Conservation (phyloP, 2,329 filamentous ascomycete genomes). For the Botrytis tulipae region DNA sequence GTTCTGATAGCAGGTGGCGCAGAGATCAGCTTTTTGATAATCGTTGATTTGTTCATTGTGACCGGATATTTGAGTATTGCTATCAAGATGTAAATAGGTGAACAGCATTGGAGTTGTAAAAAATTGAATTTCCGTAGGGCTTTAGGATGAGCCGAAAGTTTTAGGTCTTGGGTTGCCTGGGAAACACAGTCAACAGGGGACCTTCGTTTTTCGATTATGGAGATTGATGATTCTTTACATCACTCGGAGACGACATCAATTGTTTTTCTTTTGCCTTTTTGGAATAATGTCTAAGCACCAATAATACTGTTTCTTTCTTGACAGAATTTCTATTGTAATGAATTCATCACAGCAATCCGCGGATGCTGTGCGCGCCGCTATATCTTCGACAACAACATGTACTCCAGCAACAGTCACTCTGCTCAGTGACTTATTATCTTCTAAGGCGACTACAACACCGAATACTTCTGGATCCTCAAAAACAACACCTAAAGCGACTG, state of each 20-base stretch:
- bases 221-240: constrained; percentile 17
- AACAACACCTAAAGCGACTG: constrained; percentile 21
- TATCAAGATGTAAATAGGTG: not conserved
- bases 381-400: constrained; percentile 49
- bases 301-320: constrained; percentile 29
- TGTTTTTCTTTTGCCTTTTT: constrained; percentile 16
- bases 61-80: not conserved
- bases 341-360: constrained; percentile 43
- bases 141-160: constrained; percentile 10
- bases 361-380: constrained; percentile 48
- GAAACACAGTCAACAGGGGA: constrained; percentile 22
- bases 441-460: constrained; percentile 37
- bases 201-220: constrained; percentile 16
- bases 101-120: not conserved
- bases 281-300: constrained; percentile 39
- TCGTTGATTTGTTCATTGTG: constrained; percentile 30
- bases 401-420: constrained; percentile 46
- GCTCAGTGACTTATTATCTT: constrained; percentile 48
- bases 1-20: constrained; percentile 32
- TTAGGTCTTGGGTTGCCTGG: constrained; percentile 10
- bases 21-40: constrained; percentile 30
- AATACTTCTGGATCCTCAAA: constrained; percentile 14
- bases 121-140: constrained; percentile 1
- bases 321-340: constrained; percentile 40
- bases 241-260: constrained; percentile 19